Evolutionary conservation across 305 asterid genomes (phyloP), one percentile per base, ranked within the genome.

Genomic region (Fraxinus greggii): DNA sequence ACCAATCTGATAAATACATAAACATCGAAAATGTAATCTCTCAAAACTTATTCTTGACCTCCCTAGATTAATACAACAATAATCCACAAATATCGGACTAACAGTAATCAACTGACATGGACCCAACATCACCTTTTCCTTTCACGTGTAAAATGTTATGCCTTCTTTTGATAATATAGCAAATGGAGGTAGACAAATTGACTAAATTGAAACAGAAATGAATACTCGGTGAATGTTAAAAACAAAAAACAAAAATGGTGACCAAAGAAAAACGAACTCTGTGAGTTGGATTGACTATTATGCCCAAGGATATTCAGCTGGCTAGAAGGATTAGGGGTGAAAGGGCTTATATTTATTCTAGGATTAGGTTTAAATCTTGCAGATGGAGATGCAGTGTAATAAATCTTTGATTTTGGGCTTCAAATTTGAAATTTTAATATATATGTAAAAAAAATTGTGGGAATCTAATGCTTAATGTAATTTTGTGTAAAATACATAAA

Each of bases 1-100:
- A 75, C 98, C 98, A 72, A 90, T 89, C 99, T 96, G 90, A 79
- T 78, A 79, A 38, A 78, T 54, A 72, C 29, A 51, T 67, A 81
- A 56, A 80, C 26, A 73, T 31, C 40, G 80, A 78, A 24, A 32
- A 70, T 13, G 23, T 70, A 15, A 29, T 29, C 24, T 70, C 21
- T 70, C 35, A 17, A 29, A 70, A 70, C 24, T 51, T 48, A 28
- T 45, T 77, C 45, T 17, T 77, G 45, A 32, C 17, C 3, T 3
- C 45, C 19, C 9, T 32, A 29, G 40, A 29, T 70, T 13, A 17
- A 29, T 13, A 17, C 40, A 31, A 29, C 5, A 70, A 69, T 31
- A 70, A 6, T 70, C 1, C 10, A 70, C 8, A 69, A 15, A 69
- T 28, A 28, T 69, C 35, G 0, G 8, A 67, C 19, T 28, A 67